These are phyloP conservation scores for Globisporangium uncinulatum DNA, from an alignment of 352 stramenopile species.

Conservation along the genomic window DNA sequence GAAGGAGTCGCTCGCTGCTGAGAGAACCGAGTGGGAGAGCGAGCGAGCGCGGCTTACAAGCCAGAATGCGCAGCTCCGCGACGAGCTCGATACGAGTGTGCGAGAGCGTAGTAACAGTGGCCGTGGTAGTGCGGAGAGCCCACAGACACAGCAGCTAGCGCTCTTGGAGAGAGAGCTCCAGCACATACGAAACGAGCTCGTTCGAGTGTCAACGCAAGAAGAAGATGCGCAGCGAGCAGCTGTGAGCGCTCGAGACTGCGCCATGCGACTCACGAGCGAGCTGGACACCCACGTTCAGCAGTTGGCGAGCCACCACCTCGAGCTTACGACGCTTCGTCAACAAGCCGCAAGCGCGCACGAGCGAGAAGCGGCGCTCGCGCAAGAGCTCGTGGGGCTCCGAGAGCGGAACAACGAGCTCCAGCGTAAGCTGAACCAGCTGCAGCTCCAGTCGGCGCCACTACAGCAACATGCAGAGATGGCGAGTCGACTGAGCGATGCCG, in stretches of 20 bases:
- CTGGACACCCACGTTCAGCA: neutral
- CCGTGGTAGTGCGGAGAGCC: neutral
- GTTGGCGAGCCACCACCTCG: neutral
- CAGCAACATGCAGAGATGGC: constrained; percentile 7
- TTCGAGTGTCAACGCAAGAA: neutral
- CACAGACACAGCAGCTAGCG: neutral
- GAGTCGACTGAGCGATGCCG: constrained; percentile 7
- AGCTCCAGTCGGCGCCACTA: constrained; percentile 5
- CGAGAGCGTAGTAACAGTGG: neutral
- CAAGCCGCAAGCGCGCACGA: constrained; percentile 2
- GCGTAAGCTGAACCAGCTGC: constrained; percentile 10
- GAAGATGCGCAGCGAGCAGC: neutral
- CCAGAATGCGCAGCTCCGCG: constrained; percentile 13
- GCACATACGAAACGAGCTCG: constrained; percentile 6
- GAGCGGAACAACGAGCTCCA: constrained; percentile 12
- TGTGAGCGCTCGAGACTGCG: neutral
- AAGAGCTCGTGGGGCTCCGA: constrained; percentile 9
- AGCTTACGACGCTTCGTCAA: constrained; percentile 2
- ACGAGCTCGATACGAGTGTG: constrained; percentile 14
- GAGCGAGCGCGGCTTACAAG: constrained; percentile 21
- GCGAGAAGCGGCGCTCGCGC: neutral
- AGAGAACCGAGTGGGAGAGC: constrained; percentile 25
- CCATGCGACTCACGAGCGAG: constrained; percentile 4
- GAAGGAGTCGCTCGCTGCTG: constrained; percentile 31
- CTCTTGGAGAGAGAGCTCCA: constrained; percentile 5